Evolutionary conservation across 805 yeast genomes (phyloP).

Genomic region (Komagataella ulmi): DNA sequence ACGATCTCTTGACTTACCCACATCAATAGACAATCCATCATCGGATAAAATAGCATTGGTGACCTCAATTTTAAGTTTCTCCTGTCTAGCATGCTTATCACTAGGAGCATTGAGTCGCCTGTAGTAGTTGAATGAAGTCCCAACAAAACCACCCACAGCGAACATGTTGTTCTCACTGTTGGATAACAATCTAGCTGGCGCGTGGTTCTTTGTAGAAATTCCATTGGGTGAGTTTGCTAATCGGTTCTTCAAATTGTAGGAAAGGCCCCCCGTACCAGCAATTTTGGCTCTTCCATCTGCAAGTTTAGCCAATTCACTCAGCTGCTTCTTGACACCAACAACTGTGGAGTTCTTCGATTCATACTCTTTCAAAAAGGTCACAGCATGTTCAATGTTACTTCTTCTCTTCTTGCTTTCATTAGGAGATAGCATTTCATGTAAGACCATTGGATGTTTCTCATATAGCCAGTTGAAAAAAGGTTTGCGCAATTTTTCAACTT

Average conservation of each 20-base stretch:
- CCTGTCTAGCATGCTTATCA: neutral
- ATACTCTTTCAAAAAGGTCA: slow-evolving; percentile 21
- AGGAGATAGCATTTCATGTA: neutral
- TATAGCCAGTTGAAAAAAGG: slow-evolving; percentile 45
- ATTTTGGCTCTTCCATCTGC: slow-evolving; percentile 12
- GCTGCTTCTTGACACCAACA: slow-evolving; percentile 2
- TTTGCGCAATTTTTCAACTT: slow-evolving; percentile 31
- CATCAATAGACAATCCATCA: neutral
- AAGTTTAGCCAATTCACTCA: neutral
- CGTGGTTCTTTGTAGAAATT: slow-evolving; percentile 31
- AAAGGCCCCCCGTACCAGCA: slow-evolving; percentile 67
- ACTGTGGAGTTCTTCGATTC: slow-evolving; percentile 7
- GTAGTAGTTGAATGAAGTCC: slow-evolving; percentile 2
- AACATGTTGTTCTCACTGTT: slow-evolving; percentile 25
- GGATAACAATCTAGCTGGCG: slow-evolving; percentile 55
- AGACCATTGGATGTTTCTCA: slow-evolving; percentile 26
- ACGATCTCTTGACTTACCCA: neutral
- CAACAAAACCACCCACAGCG: slow-evolving; percentile 43
- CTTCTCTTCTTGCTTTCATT: slow-evolving; percentile 10
- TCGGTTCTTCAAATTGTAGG: slow-evolving; percentile 58
- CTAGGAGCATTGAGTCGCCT: neutral
- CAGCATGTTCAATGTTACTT: slow-evolving; percentile 20
- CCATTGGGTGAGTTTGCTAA: slow-evolving; percentile 64
- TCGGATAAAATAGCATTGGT: neutral
- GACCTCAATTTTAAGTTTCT: neutral